phyloP scores from a whole-genome alignment of 805 yeast species.

The Tetrapisispora arboricola region DNA sequence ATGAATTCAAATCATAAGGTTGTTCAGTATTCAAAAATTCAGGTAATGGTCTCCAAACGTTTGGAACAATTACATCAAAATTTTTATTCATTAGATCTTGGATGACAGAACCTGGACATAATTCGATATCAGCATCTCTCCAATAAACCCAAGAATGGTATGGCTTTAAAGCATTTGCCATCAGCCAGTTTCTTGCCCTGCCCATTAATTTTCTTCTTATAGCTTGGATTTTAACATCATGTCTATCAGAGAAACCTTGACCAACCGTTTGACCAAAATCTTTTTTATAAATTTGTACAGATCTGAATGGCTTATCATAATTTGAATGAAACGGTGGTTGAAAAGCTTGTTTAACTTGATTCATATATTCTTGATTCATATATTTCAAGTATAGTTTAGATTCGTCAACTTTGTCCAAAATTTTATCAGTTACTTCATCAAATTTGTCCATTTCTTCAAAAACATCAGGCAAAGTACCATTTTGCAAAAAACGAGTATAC shows the following conservation, averaged over 20 bases:
- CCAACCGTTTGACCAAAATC: conserved; percentile 87
- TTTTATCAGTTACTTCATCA: conserved; percentile 32
- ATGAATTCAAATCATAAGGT: conserved; percentile 75
- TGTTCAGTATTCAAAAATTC: conserved; percentile 80
- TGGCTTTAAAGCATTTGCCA: conserved; percentile 77
- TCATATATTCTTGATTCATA: conserved; percentile 57
- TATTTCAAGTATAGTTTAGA: conserved; percentile 55
- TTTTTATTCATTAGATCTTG: conserved; percentile 91
- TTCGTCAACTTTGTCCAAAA: conserved; percentile 38
- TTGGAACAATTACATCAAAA: conserved; percentile 88
- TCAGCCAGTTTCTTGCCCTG: conserved; percentile 88
- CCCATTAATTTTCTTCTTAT: conserved; percentile 94
- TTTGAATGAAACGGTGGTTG: conserved; percentile 55
- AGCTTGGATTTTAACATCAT: conserved; percentile 94
- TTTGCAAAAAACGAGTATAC: conserved; percentile 56
- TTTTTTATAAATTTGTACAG: conserved; percentile 68
- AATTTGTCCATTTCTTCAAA: conserved; percentile 18
- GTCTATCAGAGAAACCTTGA: conserved; percentile 86
- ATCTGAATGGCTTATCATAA: conserved; percentile 61
- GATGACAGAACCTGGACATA: conserved; percentile 70
- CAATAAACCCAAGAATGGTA: conserved; percentile 94
- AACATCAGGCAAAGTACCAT: conserved; percentile 49
- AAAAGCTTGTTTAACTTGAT: conserved; percentile 47
- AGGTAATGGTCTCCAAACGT: conserved; percentile 84
- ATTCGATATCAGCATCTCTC: conserved; percentile 97